Evolutionary conservation across 2,329 filamentous ascomycete species (phyloP).

Genomic region (Fusarium circinatum): DNA sequence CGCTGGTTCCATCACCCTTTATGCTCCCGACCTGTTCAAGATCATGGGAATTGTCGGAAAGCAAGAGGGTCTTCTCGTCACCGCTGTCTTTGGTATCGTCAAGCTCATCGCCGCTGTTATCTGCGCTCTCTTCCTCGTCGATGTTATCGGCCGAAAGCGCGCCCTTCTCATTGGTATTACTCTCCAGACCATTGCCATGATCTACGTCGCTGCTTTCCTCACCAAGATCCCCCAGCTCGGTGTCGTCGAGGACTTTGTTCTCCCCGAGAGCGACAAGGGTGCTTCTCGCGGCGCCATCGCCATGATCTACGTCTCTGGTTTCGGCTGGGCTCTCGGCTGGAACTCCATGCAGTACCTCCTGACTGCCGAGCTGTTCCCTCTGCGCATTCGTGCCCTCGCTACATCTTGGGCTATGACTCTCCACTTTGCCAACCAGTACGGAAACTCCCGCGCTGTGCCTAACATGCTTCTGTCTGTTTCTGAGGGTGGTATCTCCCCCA

Average conservation of each 20-base stretch:
- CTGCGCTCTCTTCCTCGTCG: constrained; percentile 82
- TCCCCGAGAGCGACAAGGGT: constrained; percentile 60
- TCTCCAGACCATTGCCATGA: constrained; percentile 68
- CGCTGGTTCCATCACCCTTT: constrained; percentile 79
- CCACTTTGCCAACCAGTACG: constrained; percentile 83
- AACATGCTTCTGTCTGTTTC: constrained; percentile 71
- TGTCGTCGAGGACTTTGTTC: constrained; percentile 57
- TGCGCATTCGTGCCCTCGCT: constrained; percentile 76
- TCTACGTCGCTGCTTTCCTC: constrained; percentile 71
- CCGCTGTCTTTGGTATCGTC: constrained; percentile 79
- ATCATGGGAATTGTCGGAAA: constrained; percentile 76
- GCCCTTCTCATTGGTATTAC: constrained; percentile 69
- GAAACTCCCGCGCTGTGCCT: constrained; percentile 78
- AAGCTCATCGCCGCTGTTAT: constrained; percentile 74
- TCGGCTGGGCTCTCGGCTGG: constrained; percentile 78
- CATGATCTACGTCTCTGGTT: constrained; percentile 77
- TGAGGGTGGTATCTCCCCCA: constrained; percentile 62
- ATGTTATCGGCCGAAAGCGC: constrained; percentile 80
- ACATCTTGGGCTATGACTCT: constrained; percentile 80
- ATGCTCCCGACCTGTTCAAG: constrained; percentile 77
- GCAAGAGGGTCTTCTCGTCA: constrained; percentile 76
- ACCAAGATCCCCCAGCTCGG: constrained; percentile 70
- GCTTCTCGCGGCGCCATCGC: constrained; percentile 75
- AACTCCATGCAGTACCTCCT: constrained; percentile 83
- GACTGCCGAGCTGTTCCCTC: constrained; percentile 80